Base-by-base conservation (phyloP, 2,329 filamentous ascomycete genomes). In the Chrysoporthe deuterocubensis region DNA sequence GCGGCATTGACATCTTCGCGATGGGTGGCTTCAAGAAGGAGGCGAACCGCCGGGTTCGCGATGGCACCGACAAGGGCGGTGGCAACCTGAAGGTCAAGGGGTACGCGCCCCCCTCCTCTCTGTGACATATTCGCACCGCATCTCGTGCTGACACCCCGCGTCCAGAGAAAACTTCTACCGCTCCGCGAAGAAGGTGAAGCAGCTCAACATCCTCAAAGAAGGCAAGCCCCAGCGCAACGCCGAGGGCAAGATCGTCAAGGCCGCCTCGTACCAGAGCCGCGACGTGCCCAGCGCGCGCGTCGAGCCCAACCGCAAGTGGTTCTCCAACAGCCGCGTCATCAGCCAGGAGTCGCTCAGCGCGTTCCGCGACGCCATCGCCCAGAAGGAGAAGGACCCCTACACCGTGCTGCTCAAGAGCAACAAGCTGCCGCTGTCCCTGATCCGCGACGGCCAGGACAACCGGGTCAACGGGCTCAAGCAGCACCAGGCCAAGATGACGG, bases 11-110 rank as follows among this genome's bases (percentile, higher is more conserved):
- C 50, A 16, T 4, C 32, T 76, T 72, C 68, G 67, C 42, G 54
- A 97, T 97, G 94, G 94, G 94, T 81, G 91, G 90, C 75, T 90
- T 89, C 75, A 98, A 98, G 86, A 97, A 97, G 81, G 95, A 98
- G 82, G 89, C 89, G 72, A 87, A 84, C 79, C 90, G 95, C 82
- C 91, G 92, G 79, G 87, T 86, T 83, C 92, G 94, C 79, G 90
- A 97, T 86, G 93, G 93, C 74, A 95, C 94, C 83, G 87, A 87
- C 46, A 56, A 44, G 13, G 68, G 68, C 62, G 87, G 88, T 73
- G 91, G 96, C 88, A 93, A 93, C 78, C 93, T 97, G 75, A 98
- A 98, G 82, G 92, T 98, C 76, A 93, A 90, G 76, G 85, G 89
- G 74, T 67, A 67, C 57, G 65, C 18, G 3, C n/a, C 16, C 1